Conservation (phyloP, 129 eudicot genomes). For the Flaveria brownii region DNA sequence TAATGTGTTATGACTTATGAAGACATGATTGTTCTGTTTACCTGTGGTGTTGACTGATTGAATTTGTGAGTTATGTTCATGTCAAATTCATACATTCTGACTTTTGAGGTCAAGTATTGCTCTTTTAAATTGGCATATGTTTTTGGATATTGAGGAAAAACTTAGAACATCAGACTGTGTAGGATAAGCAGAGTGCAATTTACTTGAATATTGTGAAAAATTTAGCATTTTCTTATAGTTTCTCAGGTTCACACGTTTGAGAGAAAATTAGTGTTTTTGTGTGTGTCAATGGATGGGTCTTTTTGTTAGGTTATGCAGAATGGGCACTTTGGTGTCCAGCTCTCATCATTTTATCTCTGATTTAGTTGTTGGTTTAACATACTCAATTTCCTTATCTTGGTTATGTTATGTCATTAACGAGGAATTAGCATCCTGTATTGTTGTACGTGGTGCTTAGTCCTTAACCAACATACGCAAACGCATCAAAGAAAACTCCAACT, state of each 20-base stretch:
- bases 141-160: too few species aligned
- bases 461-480: background rate
- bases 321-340: background rate
- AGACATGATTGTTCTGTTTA: background rate
- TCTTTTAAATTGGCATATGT: too few species aligned
- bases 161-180: background rate
- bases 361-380: background rate
- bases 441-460: background rate
- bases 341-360: background rate
- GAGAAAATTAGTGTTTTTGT: conserved; percentile 6
- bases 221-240: background rate
- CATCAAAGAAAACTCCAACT: background rate
- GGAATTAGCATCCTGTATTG: background rate
- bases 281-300: conserved; percentile 16
- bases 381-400: background rate
- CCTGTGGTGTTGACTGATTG: conserved; percentile 6
- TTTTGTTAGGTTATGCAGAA: conserved; percentile 3
- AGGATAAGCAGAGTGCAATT: conserved; percentile 3
- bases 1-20: background rate
- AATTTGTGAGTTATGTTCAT: conserved; percentile 12
- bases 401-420: background rate
- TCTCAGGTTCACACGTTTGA: background rate
- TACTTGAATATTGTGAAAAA: background rate
- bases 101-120: background rate
- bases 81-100: background rate